Evolutionary conservation across 78 protist genomes (phyloP), one percentile per base, ranked within the genome.

Genomic region (Monosiga brevicollis): DNA sequence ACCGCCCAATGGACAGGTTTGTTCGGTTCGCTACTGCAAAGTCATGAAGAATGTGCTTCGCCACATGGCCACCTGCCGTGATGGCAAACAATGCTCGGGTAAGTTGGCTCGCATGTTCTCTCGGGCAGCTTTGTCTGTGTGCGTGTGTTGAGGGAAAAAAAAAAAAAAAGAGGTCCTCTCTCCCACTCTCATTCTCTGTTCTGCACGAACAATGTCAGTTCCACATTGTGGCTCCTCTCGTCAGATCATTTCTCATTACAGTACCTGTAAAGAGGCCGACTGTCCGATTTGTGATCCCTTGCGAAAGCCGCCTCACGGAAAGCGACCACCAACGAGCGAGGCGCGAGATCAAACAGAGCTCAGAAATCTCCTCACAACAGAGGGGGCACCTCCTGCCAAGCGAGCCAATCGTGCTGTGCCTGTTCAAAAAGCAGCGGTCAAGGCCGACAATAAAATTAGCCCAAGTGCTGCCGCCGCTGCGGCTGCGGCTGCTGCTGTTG

Each of bases 181-280:
- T n/a, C n/a, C n/a, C n/a, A n/a, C n/a, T n/a, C n/a, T n/a, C n/a
- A n/a, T n/a, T n/a, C n/a, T n/a, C n/a, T n/a, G n/a, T n/a, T n/a
- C 24, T 11, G 78, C 70, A 9, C 24, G 76, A 29, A 3, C 24
- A n/a, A 75, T 79, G 0, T 15, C 40, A 26, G n/a, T 3, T 0
- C 78, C 79, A n/a, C 86, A 83, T 38, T 83, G 86, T 49, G 86
- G 55, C 20, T 74, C 81, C 9, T 76, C 82, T 22, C 38, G 81
- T 1, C 80, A 76, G 34, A 75, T 83, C 76, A 41, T 83, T 24
- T 2, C 73, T 1, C 86, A 83, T 54, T 83, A 83, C 81, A 34
- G 75, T 49, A 1, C 37, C 25, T 83, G 86, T 40, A 38, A 37
- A 29, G 36, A 43, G 34, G 38, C 24, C 6, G 22, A 34, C 20